These are phyloP conservation scores for Penicillium psychrosexuale DNA, from an alignment of 2,329 filamentous ascomycete genomes.

Conservation along the genomic window DNA sequence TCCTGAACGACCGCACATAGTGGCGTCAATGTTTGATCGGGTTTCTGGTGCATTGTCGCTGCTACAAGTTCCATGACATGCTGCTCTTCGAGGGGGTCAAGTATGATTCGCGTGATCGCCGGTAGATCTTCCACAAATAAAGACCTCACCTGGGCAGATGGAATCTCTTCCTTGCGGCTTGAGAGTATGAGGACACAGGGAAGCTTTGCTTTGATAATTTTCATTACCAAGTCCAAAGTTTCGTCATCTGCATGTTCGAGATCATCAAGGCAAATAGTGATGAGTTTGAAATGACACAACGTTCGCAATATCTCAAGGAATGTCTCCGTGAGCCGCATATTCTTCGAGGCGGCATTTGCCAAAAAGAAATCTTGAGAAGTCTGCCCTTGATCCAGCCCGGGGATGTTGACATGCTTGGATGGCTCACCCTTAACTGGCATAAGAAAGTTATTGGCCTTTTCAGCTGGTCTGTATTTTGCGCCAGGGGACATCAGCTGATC, in stretches of 20 bases:
- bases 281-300: slow-evolving; percentile 77
- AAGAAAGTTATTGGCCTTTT: slow-evolving; percentile 32
- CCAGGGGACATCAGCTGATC: slow-evolving; percentile 59
- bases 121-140: slow-evolving; percentile 50
- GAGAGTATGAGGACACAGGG: slow-evolving; percentile 81
- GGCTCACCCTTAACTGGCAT: slow-evolving; percentile 33
- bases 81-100: slow-evolving; percentile 70
- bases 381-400: slow-evolving; percentile 36
- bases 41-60: slow-evolving; percentile 69
- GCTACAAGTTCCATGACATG: slow-evolving; percentile 82
- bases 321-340: slow-evolving; percentile 77
- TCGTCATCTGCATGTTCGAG: slow-evolving; percentile 88
- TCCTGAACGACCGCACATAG: slow-evolving; percentile 83
- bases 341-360: slow-evolving; percentile 42
- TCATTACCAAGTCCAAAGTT: slow-evolving; percentile 75
- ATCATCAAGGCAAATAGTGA: slow-evolving; percentile 86
- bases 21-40: slow-evolving; percentile 68
- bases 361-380: slow-evolving; percentile 39
- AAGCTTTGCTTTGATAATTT: slow-evolving; percentile 74
- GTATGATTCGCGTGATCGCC: slow-evolving; percentile 65
- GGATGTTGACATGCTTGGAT: slow-evolving; percentile 31
- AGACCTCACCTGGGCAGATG: slow-evolving; percentile 43
- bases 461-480: slow-evolving; percentile 34
- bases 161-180: slow-evolving; percentile 64
- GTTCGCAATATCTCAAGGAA: slow-evolving; percentile 82